phyloP scores from a whole-genome alignment of 495 filamentous ascomycete genomes.

The Annulohypoxylon nitens region DNA sequence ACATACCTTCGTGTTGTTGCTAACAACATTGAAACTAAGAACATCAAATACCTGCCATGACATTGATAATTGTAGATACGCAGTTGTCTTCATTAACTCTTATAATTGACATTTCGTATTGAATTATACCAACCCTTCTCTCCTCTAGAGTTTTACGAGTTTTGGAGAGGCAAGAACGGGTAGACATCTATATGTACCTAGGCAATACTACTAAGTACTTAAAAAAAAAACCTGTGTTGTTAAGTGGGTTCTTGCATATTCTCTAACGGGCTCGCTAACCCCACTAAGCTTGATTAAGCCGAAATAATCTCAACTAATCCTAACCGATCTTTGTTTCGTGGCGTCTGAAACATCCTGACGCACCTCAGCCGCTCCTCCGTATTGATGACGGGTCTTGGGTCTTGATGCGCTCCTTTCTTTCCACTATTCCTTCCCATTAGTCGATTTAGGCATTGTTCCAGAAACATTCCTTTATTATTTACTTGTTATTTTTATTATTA shows the following conservation, averaged over 20 bases:
- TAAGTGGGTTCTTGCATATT: slow-evolving; percentile 39
- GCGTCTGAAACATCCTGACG: slow-evolving; percentile 50
- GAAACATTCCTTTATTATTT: slow-evolving; percentile 50
- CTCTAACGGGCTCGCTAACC: slow-evolving; percentile 29
- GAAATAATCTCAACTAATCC: slow-evolving; percentile 10
- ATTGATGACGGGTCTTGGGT: not conserved
- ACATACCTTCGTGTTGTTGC: not conserved
- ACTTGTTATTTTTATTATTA: slow-evolving; percentile 39
- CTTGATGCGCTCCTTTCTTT: slow-evolving; percentile 25
- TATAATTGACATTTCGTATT: too few relatives aligned
- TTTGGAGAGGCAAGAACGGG: not conserved
- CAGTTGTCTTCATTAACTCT: too few relatives aligned
- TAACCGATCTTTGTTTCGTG: slow-evolving; percentile 20
- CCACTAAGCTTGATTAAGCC: not conserved
- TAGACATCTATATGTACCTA: not conserved
- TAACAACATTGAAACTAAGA: too few relatives aligned
- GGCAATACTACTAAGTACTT: not conserved
- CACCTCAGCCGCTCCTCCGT: slow-evolving; percentile 37
- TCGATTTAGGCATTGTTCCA: slow-evolving; percentile 51
- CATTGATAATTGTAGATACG: too few relatives aligned
- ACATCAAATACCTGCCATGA: too few relatives aligned
- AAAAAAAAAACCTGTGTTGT: slow-evolving; percentile 14
- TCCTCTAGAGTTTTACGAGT: not conserved
- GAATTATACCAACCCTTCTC: too few relatives aligned
- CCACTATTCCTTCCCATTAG: slow-evolving; percentile 25